These are phyloP conservation scores for Botryotinia calthae DNA, from an alignment of 2,329 filamentous ascomycete species.

Conservation along the genomic window DNA sequence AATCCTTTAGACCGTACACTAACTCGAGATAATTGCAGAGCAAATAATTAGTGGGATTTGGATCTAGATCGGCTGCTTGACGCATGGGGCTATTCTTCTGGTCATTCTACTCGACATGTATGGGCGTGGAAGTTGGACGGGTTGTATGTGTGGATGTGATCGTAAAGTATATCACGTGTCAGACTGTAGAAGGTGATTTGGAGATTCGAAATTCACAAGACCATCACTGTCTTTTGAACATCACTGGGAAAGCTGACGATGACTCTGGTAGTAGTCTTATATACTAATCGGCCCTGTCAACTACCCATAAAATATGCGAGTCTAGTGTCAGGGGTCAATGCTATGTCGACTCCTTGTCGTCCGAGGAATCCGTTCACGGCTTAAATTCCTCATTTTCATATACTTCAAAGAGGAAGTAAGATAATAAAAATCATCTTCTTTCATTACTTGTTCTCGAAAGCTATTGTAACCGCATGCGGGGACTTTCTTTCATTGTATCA, in stretches of 20 bases:
- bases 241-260: not conserved
- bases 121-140: too few relatives aligned
- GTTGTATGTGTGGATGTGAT: too few relatives aligned
- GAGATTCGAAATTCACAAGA: not conserved
- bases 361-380: not conserved
- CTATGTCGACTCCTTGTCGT: not conserved
- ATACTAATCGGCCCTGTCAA: rapidly evolving
- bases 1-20: too few relatives aligned
- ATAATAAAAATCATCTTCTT: not conserved
- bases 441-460: not conserved
- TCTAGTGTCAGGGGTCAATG: not conserved
- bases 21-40: too few relatives aligned
- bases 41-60: too few relatives aligned
- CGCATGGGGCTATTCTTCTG: too few relatives aligned
- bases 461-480: constrained; percentile 14
- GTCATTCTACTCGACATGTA: too few relatives aligned
- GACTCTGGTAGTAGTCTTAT: not conserved
- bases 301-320: not conserved
- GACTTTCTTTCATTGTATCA: not conserved
- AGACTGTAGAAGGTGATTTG: not conserved
- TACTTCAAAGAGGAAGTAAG: not conserved
- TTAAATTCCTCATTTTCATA: not conserved
- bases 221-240: not conserved
- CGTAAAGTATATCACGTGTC: not conserved
- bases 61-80: too few relatives aligned